phyloP scores from a whole-genome alignment of 805 yeast genomes.

The Barnettozyma wickerhamii region DNA sequence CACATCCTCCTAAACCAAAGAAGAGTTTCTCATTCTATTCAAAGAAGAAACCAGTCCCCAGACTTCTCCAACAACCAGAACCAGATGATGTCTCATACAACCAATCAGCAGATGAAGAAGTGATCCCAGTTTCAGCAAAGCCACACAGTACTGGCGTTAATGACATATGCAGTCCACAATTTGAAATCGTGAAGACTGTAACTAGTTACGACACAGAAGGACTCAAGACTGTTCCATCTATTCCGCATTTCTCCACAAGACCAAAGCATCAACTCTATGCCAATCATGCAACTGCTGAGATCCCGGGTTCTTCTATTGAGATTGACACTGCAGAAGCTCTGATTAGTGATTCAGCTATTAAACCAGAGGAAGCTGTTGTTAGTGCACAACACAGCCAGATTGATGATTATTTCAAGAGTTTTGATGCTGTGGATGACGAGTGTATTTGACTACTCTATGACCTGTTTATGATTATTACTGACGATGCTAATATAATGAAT shows the following conservation, averaged over 20 bases:
- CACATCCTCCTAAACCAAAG: background rate
- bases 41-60: slow-evolving; percentile 1
- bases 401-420: slow-evolving; percentile 6
- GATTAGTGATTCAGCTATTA: background rate
- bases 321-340: no score
- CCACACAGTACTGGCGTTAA: no score
- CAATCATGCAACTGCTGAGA: background rate
- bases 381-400: background rate
- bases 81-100: slow-evolving; percentile 2
- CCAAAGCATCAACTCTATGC: slow-evolving; percentile 3
- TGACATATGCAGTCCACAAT: no score
- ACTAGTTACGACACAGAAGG: slow-evolving; percentile 1
- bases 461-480: no score
- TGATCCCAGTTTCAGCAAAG: no score
- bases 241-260: no score
- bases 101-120: slow-evolving; percentile 1
- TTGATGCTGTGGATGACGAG: slow-evolving; percentile 6
- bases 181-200: slow-evolving; percentile 5
- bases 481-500: no score
- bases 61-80: background rate
- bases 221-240: no score
- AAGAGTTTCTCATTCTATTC: background rate
- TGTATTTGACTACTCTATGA: no score
- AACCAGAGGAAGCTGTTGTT: background rate
- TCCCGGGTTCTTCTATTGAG: no score